Conservation (phyloP, 2,329 filamentous ascomycete genomes). For the Hymenoscyphus linearis region DNA sequence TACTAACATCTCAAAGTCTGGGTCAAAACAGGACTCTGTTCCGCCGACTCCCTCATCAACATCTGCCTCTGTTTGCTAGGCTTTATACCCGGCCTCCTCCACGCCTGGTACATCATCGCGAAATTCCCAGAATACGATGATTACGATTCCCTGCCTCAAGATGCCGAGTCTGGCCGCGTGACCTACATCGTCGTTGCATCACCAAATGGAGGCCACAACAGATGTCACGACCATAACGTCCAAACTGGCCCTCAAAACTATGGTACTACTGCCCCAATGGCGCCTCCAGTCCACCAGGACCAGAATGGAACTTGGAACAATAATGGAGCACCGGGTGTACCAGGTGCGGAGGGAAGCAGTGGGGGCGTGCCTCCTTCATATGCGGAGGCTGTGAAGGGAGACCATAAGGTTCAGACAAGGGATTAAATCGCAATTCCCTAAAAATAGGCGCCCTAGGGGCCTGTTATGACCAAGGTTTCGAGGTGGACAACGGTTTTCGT, state of each 20-base stretch:
- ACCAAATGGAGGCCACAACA: constrained; percentile 34
- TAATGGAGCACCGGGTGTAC: constrained; percentile 25
- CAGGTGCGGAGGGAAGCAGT: constrained; percentile 29
- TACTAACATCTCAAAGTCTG: constrained; percentile 58
- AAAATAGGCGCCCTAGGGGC: background rate
- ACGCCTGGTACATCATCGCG: constrained; percentile 97
- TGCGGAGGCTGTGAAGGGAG: constrained; percentile 81
- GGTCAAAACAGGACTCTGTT: constrained; percentile 94
- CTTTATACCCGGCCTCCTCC: constrained; percentile 80
- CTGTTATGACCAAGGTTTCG: background rate
- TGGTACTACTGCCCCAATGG: constrained; percentile 32
- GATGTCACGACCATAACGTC: constrained; percentile 13
- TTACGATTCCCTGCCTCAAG: constrained; percentile 58
- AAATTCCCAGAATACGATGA: constrained; percentile 68
- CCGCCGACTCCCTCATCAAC: constrained; percentile 90
- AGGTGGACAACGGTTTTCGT: background rate
- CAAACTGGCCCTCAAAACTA: constrained; percentile 16
- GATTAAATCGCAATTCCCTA: constrained; percentile 18
- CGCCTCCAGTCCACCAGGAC: constrained; percentile 32
- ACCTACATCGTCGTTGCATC: constrained; percentile 72
- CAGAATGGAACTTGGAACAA: constrained; percentile 28
- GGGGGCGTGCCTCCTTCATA: constrained; percentile 71
- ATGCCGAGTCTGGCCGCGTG: constrained; percentile 54
- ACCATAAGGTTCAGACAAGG: constrained; percentile 75
- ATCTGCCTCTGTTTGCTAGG: constrained; percentile 79